Base-by-base conservation (phyloP, 352 stramenopile genomes). In the Achlya hypogyna region DNA sequence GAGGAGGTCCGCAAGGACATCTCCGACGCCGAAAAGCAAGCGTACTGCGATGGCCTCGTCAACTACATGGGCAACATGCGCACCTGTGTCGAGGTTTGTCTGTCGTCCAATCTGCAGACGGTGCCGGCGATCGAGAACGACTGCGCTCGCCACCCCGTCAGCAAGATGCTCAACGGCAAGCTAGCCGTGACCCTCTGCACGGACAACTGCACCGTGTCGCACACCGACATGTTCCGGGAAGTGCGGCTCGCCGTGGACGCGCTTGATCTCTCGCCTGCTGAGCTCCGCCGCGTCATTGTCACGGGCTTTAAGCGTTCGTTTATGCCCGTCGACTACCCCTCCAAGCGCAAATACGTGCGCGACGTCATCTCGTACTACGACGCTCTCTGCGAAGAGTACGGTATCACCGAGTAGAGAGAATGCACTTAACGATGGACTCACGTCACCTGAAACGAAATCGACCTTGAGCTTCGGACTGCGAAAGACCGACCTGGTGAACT, bases 41-140 rank as follows among this genome's bases (percentile, higher is more conserved):
- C 59, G 25, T 96, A 95, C 70, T 87, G 84, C 40, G 79, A 94
- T 51, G 80, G 92, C 25, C 74, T 96, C 14, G 83, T 89, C 42
- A 81, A 91, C 73, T 93, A 90, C 70, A 70, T 96, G 27, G 86
- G 79, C 69, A 83, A 93, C 54, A 81, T 78, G 32, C 77, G 86
- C 35, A 93, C 83, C 62, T 92, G 84, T 67, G 69, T 96, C 20
- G 87, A 96, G 60, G 85, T 96, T 32, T 96, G 87, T 62, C 63
- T 96, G 47, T 93, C 79, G 23, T 93, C 83, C 69, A 96, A 96
- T 70, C 69, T 93, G 63, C 87, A 96, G 74, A 96, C 87, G 2
- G 75, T 84, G 23, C 86, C 86, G 3, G 77, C 80, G n/a, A 75
- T 96, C 70, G 40, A 88, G 52, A 77, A 82, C 32, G 83, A 95